A percentile compares a stretch with the other conserved stretches of the same genome.
These are phyloP conservation scores for Wickerhamiella shivajii DNA, from an alignment of 805 yeast species.

Conservation along the genomic window DNA sequence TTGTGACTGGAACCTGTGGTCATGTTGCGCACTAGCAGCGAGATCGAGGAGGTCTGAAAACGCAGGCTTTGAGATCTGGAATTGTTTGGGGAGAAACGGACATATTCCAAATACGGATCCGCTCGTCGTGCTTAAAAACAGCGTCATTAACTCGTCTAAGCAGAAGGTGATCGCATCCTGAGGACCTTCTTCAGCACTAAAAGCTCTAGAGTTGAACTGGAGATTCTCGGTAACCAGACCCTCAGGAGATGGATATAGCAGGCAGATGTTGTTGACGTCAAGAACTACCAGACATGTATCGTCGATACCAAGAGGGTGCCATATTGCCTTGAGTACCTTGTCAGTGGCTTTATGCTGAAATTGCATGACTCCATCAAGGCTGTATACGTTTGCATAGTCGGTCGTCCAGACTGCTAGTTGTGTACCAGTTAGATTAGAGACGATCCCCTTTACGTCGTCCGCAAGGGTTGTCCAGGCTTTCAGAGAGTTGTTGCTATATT, in stretches of 20 bases:
- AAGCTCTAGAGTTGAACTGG: constrained; percentile 1
- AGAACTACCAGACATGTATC: constrained; percentile 33
- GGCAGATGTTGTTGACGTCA: constrained; percentile 16
- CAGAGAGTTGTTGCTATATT: too few species aligned
- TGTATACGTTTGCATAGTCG: constrained; percentile 23
- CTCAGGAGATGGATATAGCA: constrained; percentile 17
- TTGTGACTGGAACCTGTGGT: constrained; percentile 28
- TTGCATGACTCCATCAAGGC: not conserved
- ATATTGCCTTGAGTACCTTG: constrained; percentile 24
- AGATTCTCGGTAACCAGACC: constrained; percentile 17
- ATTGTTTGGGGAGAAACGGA: constrained; percentile 45
- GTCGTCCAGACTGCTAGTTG: constrained; percentile 31
- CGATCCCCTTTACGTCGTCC: too few species aligned
- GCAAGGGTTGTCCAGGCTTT: too few species aligned
- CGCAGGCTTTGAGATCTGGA: constrained; percentile 25
- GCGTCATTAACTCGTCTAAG: too few species aligned
- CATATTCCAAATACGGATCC: constrained; percentile 46
- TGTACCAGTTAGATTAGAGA: too few species aligned
- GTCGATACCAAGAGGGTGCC: constrained; percentile 32
- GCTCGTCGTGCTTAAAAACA: constrained; percentile 38
- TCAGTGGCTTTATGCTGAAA: not conserved
- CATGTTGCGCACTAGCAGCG: constrained; percentile 37
- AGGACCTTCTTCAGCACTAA: constrained; percentile 9
- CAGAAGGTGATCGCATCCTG: constrained; percentile 27
- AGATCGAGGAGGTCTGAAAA: constrained; percentile 41